Conservation (phyloP, 1,284 basidiomycete genomes). For the Ganoderma meredithae region DNA sequence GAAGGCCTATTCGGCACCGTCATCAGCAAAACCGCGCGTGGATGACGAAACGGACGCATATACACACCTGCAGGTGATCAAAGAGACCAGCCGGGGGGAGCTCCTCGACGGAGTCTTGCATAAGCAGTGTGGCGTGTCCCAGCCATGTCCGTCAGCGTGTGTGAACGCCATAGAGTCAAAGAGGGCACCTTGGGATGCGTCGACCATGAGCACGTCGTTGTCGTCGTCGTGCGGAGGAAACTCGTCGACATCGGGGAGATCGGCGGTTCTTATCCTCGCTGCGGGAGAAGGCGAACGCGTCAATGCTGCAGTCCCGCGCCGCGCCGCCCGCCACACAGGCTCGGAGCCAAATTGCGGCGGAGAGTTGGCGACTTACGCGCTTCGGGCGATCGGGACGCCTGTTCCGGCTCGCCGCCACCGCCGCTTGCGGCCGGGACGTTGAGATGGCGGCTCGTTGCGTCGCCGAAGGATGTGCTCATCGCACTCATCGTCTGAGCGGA, state of each 20-base stretch:
- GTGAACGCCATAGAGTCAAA: background rate
- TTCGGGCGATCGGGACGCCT: constrained; percentile 31
- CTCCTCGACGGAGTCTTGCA: constrained; percentile 10
- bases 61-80: constrained; percentile 31
- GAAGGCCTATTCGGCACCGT: constrained; percentile 18
- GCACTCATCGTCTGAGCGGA: background rate
- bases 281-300: constrained; percentile 18
- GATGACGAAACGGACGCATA: background rate
- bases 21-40: background rate
- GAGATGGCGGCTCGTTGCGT: constrained; percentile 25
- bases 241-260: constrained; percentile 33
- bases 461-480: constrained; percentile 23
- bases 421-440: constrained; percentile 1
- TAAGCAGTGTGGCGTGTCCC: background rate
- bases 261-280: constrained; percentile 31
- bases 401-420: constrained; percentile 15
- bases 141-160: constrained; percentile 6
- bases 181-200: constrained; percentile 24
- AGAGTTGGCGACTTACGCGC: constrained; percentile 24
- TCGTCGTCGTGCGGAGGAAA: constrained; percentile 15
- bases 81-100: constrained; percentile 30
- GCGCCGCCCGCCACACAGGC: constrained; percentile 19
- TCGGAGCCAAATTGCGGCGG: constrained; percentile 19
- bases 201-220: constrained; percentile 21
- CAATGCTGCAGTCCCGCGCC: constrained; percentile 1